Conservation (phyloP, 768 basidiomycete species). For the Tylopilus felleus region DNA sequence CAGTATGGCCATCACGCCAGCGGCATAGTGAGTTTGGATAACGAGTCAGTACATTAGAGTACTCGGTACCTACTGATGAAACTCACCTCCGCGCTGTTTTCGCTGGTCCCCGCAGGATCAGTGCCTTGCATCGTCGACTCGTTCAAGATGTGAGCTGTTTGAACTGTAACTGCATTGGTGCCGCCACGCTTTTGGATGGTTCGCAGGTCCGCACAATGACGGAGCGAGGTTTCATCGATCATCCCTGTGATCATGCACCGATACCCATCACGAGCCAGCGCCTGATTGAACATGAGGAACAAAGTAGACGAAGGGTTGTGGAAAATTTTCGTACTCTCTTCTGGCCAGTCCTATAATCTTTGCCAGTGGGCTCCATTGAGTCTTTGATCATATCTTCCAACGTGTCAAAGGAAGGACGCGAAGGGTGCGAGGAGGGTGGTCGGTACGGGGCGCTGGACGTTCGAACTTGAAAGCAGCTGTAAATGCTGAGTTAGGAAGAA, state of each 20-base stretch:
- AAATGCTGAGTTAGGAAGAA: too few relatives aligned
- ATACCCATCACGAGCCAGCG: neutral
- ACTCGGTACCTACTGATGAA: neutral
- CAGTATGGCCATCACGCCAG: neutral
- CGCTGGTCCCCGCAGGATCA: too few relatives aligned
- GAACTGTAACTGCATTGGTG: too few relatives aligned
- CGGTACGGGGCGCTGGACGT: too few relatives aligned
- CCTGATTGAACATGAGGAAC: neutral
- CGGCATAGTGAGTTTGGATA: neutral
- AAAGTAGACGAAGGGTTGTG: neutral
- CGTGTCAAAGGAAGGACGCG: neutral
- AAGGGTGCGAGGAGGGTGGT: neutral
- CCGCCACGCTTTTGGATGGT: neutral
- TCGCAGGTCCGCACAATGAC: neutral
- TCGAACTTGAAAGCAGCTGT: neutral
- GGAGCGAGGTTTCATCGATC: neutral
- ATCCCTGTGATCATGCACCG: neutral
- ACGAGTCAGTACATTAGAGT: neutral
- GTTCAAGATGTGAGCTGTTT: too few relatives aligned
- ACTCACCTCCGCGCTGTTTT: neutral
- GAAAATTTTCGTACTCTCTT: neutral
- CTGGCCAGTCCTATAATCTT: neutral
- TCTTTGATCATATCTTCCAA: slow-evolving; percentile 1
- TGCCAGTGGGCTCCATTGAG: neutral
- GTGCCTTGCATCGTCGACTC: too few relatives aligned